Conservation (phyloP, 306 rosid genomes). For the Rubus idaeus region DNA sequence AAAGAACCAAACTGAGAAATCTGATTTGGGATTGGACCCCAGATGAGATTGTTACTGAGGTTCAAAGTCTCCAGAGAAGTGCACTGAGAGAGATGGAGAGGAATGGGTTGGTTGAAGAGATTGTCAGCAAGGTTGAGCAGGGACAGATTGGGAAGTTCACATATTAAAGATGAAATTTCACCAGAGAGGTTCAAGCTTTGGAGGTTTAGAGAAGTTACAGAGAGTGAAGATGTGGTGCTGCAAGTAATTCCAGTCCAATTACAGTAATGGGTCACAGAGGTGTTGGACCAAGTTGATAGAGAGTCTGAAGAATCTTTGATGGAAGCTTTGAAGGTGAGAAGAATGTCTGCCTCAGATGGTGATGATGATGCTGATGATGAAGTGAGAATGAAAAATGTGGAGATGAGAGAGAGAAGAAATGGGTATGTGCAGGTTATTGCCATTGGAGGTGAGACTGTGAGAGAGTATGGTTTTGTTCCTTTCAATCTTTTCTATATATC, state of each 20-base stretch:
- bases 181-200: constrained; percentile 83
- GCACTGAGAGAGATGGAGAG: constrained; percentile 87
- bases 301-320: constrained; percentile 60
- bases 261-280: constrained; percentile 57
- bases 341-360: constrained; percentile 53
- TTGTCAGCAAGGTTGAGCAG: constrained; percentile 83
- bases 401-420: constrained; percentile 45
- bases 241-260: constrained; percentile 89
- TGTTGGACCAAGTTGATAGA: constrained; percentile 72
- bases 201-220: constrained; percentile 64
- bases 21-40: constrained; percentile 95
- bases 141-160: constrained; percentile 60
- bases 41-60: constrained; percentile 82
- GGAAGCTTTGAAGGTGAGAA: constrained; percentile 73
- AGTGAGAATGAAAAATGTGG: constrained; percentile 34
- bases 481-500: constrained; percentile 33
- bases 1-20: constrained; percentile 68
- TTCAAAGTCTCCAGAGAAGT: constrained; percentile 65
- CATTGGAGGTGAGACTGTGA: constrained; percentile 49
- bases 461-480: constrained; percentile 30
- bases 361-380: constrained; percentile 41
- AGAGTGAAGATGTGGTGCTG: constrained; percentile 36
- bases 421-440: constrained; percentile 50
- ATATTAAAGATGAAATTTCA: constrained; percentile 68
- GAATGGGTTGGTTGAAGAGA: constrained; percentile 79